Evolutionary conservation across 1,284 basidiomycete genomes (phyloP), one percentile per base, ranked within the genome.

Genomic region (Irpex sp.): DNA sequence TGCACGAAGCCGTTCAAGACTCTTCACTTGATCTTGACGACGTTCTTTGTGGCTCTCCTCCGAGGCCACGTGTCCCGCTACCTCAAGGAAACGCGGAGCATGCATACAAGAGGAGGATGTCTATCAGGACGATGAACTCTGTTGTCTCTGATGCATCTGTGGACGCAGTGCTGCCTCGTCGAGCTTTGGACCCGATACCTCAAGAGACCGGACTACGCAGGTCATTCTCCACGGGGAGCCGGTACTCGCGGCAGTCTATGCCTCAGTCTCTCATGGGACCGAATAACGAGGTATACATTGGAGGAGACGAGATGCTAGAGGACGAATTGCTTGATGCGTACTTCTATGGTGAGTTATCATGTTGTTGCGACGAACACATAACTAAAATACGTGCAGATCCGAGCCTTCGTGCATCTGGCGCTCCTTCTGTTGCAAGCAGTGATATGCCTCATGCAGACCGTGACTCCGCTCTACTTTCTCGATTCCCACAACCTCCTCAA

Each of bases 41-140:
- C 7, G 19, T 51, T 26, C 44, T 58, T 13, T 49, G 47, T 26
- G 19, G 17, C 47, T 48, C 61, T n/a, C 62, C 61, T 15, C 55
- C 58, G 13, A 13, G 40, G 13, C 57, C 58, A 26, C 64, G 65
- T 37, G 60, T 60, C n/a, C 62, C 66, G 7, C 38, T 66, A 19
- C 57, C 58, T 38, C n/a, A 48, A 26, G 52, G 31, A 19, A 40
- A 62, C 21, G 8, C 21, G 7, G 26, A 56, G 34, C 13, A 13
- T 3, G 5, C 52, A 31, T n/a, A 49, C 7, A 52, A 31, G 61
- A 62, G 17, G 31, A 26, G 57, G 36, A 44, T 38, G 54, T 88
- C 86, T 4, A 78, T 85, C 61, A 79, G 77, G 55, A 89, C 86
- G 64, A 77, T 90, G 65, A 82, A 82, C 57, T 87, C 88, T 1